A percentile compares a stretch with the other conserved stretches of the same genome.
Conservation (phyloP, 768 basidiomycete genomes). For the Ramaria rubella region DNA sequence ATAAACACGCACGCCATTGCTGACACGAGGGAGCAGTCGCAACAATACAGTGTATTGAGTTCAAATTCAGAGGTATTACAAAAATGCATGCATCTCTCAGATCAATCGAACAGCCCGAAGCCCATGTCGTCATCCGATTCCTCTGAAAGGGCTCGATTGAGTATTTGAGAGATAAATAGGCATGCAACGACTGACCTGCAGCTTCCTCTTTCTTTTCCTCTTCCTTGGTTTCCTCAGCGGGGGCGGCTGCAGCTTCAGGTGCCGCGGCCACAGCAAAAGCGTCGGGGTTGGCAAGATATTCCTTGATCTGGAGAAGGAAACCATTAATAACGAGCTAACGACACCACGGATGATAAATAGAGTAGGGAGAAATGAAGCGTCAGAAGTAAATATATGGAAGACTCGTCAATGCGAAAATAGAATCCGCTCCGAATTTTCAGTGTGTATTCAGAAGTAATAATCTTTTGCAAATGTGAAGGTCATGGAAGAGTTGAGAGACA, state of each 20-base stretch:
- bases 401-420: slow-evolving; percentile 35
- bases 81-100: neutral
- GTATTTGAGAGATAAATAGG: neutral
- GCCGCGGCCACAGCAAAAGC: slow-evolving; percentile 87
- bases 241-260: slow-evolving; percentile 48
- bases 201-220: slow-evolving; percentile 75
- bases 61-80: no score
- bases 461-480: slow-evolving; percentile 29
- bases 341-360: slow-evolving; percentile 27
- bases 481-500: slow-evolving; percentile 22
- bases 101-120: slow-evolving; percentile 87
- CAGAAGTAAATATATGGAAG: slow-evolving; percentile 11
- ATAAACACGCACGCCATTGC: no score
- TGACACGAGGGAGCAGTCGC: no score
- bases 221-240: slow-evolving; percentile 53
- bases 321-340: slow-evolving; percentile 24
- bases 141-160: slow-evolving; percentile 30
- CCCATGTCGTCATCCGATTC: slow-evolving; percentile 91
- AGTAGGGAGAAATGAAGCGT: slow-evolving; percentile 12
- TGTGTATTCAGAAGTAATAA: slow-evolving; percentile 41
- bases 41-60: no score
- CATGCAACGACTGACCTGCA: slow-evolving; percentile 24
- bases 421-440: slow-evolving; percentile 82
- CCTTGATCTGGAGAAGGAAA: slow-evolving; percentile 68
- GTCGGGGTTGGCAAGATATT: slow-evolving; percentile 94